Evolutionary conservation across 2,329 filamentous ascomycete genomes (phyloP).

Genomic region (Epichloe uncinata): DNA sequence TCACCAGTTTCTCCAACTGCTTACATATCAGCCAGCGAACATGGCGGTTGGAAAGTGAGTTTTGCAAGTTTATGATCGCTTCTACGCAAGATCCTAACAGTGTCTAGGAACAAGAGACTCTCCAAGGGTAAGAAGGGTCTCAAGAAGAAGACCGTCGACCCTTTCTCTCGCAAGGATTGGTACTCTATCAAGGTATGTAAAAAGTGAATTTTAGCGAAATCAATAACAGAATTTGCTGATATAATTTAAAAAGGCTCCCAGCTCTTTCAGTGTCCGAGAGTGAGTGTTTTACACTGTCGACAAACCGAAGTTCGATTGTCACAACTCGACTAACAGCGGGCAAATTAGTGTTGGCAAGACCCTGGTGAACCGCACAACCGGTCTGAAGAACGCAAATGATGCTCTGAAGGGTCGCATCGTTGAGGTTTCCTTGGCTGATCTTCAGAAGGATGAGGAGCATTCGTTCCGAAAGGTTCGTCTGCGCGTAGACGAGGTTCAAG

Average conservation of each 20-base stretch:
- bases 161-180: constrained; percentile 98
- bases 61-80: constrained; percentile 6
- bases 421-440: constrained; percentile 96
- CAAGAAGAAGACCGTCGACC: constrained; percentile 98
- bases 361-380: constrained; percentile 96
- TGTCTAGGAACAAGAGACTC: constrained; percentile 91
- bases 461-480: constrained; percentile 99
- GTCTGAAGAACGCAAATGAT: constrained; percentile 99
- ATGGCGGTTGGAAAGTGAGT: constrained; percentile 50
- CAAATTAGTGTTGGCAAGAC: constrained; percentile 86
- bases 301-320: not conserved
- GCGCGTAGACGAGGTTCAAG: constrained; percentile 95
- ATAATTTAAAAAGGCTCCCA: constrained; percentile 53
- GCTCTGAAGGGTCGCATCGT: constrained; percentile 97
- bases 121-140: constrained; percentile 99
- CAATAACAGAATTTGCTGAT: constrained; percentile 5
- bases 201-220: no score
- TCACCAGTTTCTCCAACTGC: constrained; percentile 29
- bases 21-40: constrained; percentile 37
- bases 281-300: constrained; percentile 38
- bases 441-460: constrained; percentile 99
- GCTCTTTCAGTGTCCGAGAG: constrained; percentile 93
- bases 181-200: constrained; percentile 78
- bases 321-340: not conserved
- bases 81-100: constrained; percentile 10